A percentile compares a stretch with the other conserved stretches of the same genome.
These are phyloP conservation scores for Puya raimondii DNA, from an alignment of 176 grass and related monocot genomes.

Conservation along the genomic window DNA sequence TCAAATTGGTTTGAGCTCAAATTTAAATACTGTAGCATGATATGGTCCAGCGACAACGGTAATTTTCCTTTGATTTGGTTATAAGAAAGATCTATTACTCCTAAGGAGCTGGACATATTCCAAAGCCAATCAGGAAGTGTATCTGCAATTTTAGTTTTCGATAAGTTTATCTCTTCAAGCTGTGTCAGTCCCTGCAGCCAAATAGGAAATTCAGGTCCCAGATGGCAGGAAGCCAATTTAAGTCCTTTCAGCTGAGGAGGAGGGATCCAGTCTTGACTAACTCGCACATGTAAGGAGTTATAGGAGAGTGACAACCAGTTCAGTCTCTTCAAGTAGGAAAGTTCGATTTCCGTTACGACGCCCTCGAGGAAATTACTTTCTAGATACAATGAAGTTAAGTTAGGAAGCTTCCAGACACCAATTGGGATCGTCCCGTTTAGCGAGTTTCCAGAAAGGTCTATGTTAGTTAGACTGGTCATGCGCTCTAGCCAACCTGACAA, in stretches of 20 bases:
- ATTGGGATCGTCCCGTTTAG: neutral
- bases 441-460: neutral
- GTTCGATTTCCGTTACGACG: neutral
- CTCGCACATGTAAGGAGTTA: neutral
- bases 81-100: neutral
- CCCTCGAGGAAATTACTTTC: neutral
- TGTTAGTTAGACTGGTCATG: neutral
- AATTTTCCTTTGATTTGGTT: conserved; percentile 11
- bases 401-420: neutral
- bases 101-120: neutral
- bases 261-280: neutral
- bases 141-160: conserved; percentile 8
- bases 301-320: neutral
- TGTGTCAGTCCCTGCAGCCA: conserved; percentile 16
- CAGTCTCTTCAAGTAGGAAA: neutral
- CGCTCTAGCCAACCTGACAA: neutral
- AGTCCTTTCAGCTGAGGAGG: neutral
- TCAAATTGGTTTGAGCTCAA: conserved; percentile 5
- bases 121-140: conserved; percentile 30
- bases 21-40: neutral
- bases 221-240: neutral
- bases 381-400: neutral
- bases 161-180: neutral
- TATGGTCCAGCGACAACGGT: neutral
- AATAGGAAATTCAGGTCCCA: conserved; percentile 22